Evolutionary conservation across 192 early-diverging fungal genomes (phyloP).

Genomic region (Tieghemiomyces parasiticus): DNA sequence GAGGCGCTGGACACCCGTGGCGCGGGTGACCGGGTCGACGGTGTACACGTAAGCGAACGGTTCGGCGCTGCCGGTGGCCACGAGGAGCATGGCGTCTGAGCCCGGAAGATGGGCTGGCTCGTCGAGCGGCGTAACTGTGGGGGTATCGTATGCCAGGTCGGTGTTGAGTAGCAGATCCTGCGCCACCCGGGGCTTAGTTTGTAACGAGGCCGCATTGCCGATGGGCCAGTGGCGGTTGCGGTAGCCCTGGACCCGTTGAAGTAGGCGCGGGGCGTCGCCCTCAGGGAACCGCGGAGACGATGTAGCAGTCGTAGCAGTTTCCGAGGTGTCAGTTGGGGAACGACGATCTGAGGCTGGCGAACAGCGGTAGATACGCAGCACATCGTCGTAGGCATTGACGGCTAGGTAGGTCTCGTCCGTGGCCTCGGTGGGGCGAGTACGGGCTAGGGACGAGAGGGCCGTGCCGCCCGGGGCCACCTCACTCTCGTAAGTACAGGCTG

Average conservation of each 20-base stretch:
- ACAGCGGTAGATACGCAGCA: background rate
- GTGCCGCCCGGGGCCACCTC: too few species aligned
- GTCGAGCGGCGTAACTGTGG: too few species aligned
- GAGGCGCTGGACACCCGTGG: constrained; percentile 32
- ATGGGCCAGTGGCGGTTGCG: constrained; percentile 86
- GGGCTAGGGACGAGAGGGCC: background rate
- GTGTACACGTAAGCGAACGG: constrained; percentile 68
- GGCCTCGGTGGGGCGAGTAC: background rate
- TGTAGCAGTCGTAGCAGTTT: background rate
- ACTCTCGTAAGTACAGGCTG: too few species aligned
- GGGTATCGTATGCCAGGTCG: background rate
- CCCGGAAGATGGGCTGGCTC: background rate
- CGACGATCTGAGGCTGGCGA: background rate
- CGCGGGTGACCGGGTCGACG: constrained; percentile 30
- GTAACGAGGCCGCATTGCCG: constrained; percentile 17
- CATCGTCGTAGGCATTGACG: constrained; percentile 6
- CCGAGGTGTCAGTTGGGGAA: background rate
- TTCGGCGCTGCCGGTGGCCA: constrained; percentile 73
- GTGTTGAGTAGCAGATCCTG: background rate
- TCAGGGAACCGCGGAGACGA: too few species aligned
- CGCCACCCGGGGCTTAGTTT: background rate
- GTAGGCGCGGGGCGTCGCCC: constrained; percentile 29
- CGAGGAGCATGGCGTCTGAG: constrained; percentile 18
- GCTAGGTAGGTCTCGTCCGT: background rate
- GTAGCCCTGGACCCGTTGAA: constrained; percentile 63